Evolutionary conservation across 2,329 filamentous ascomycete genomes (phyloP).

Genomic region (Amphichorda felina): DNA sequence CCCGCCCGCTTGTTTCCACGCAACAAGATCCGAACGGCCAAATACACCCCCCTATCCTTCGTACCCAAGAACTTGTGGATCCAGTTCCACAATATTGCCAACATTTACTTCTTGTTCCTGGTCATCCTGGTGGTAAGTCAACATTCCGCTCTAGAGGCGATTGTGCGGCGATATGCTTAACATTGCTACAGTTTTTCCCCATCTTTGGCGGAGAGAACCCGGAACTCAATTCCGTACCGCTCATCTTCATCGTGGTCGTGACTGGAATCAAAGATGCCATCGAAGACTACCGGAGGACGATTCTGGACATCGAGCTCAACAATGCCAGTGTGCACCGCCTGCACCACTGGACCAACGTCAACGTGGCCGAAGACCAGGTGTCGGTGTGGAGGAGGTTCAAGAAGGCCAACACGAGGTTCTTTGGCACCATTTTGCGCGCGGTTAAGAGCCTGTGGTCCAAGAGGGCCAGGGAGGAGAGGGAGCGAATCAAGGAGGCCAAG

Average conservation of each 20-base stretch:
- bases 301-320: conserved; percentile 87
- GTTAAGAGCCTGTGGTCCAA: conserved; percentile 37
- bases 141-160: no score
- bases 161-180: no score
- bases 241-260: conserved; percentile 83
- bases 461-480: conserved; percentile 35
- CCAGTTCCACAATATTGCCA: conserved; percentile 97
- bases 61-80: conserved; percentile 94
- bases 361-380: conserved; percentile 77
- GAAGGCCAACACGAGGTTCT: conserved; percentile 63
- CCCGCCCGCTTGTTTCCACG: conserved; percentile 60
- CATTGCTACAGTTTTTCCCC: conserved; percentile 62
- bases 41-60: conserved; percentile 93
- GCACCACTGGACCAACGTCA: conserved; percentile 84
- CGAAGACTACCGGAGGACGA: conserved; percentile 86
- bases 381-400: conserved; percentile 81
- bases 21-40: conserved; percentile 96
- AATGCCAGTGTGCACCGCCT: conserved; percentile 91
- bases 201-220: conserved; percentile 92
- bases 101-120: conserved; percentile 94
- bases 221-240: conserved; percentile 75
- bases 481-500: conserved; percentile 26
- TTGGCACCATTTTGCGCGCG: conserved; percentile 38
- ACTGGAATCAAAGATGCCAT: conserved; percentile 92
- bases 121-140: conserved; percentile 81